These are phyloP conservation scores for Nemania serpens DNA, from an alignment of 2,329 filamentous ascomycete species.

Conservation along the genomic window DNA sequence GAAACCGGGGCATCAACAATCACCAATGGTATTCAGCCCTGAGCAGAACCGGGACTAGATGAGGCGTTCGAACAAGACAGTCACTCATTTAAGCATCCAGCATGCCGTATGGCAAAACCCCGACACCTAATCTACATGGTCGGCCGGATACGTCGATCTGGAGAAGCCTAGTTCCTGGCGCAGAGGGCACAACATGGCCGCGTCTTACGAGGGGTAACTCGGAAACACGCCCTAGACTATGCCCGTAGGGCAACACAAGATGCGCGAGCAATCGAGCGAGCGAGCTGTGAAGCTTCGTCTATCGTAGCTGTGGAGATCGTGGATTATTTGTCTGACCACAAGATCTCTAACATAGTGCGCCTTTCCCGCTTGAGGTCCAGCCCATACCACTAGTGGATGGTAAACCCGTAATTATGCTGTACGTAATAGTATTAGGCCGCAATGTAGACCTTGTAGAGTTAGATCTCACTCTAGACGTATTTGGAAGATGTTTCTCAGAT, in stretches of 20 bases:
- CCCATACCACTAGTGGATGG: not conserved
- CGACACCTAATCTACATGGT: conserved; percentile 31
- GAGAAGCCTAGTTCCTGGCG: conserved; percentile 37
- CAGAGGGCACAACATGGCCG: conserved; percentile 29
- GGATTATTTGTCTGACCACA: conserved; percentile 31
- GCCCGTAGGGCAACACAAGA: conserved; percentile 28
- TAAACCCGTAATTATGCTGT: not conserved
- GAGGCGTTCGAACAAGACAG: conserved; percentile 18
- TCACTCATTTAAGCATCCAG: conserved; percentile 24
- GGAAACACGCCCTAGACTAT: conserved; percentile 36
- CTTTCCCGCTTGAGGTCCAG: conserved; percentile 23
- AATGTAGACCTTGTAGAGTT: not conserved
- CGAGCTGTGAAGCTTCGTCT: conserved; percentile 27
- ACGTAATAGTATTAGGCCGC: conserved; percentile 16
- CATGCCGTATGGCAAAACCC: conserved; percentile 39
- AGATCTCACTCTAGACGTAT: conserved; percentile 20
- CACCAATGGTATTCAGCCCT: conserved; percentile 5
- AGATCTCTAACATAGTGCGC: conserved; percentile 24
- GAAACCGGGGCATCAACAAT: conserved; percentile 5
- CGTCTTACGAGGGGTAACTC: conserved; percentile 31
- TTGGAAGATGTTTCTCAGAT: conserved; percentile 24
- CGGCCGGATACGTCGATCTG: conserved; percentile 43
- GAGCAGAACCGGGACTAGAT: conserved; percentile 27
- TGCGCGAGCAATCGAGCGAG: conserved; percentile 14
- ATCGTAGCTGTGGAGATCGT: conserved; percentile 29